A percentile compares a stretch with the other conserved stretches of the same genome.
These are phyloP conservation scores for Cyclostephanos tholiformis DNA, from an alignment of 108 stramenopile genomes.

Conservation along the genomic window DNA sequence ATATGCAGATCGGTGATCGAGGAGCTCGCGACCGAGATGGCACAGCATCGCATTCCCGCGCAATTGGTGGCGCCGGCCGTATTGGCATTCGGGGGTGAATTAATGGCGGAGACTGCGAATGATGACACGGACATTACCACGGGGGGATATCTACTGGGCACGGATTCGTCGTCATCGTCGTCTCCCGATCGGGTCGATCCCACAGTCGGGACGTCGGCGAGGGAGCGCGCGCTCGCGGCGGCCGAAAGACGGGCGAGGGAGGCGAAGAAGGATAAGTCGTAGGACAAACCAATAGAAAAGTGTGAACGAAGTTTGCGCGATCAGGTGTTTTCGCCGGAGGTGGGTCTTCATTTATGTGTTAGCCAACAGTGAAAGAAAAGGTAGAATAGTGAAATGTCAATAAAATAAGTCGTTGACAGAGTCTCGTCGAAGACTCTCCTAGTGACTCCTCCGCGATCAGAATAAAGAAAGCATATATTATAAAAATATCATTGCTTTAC, in stretches of 20 bases:
- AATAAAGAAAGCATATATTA: too few species aligned
- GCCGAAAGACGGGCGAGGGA: conserved; percentile 67
- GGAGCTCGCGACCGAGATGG: conserved; percentile 67
- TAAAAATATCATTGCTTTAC: not conserved
- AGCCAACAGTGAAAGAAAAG: not conserved
- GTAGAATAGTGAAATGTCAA: not conserved
- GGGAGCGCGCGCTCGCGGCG: conserved; percentile 67
- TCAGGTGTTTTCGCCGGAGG: too few species aligned
- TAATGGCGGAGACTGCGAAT: conserved; percentile 36
- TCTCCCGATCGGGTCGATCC: conserved; percentile 59
- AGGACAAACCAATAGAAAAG: not conserved
- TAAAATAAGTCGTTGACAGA: too few species aligned
- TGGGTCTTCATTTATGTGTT: too few species aligned
- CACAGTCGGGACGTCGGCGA: conserved; percentile 28
- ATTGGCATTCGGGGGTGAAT: conserved; percentile 53
- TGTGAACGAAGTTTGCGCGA: not conserved
- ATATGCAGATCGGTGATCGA: conserved; percentile 52
- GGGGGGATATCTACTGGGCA: conserved; percentile 45
- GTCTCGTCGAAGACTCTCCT: too few species aligned
- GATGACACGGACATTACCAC: conserved; percentile 16
- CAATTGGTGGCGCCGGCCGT: conserved; percentile 54
- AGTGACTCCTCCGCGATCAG: too few species aligned
- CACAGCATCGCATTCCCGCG: conserved; percentile 65
- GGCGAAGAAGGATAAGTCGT: conserved; percentile 26
- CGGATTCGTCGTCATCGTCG: conserved; percentile 19